Evolutionary conservation across 2,329 filamentous ascomycete species (phyloP), one percentile per base, ranked within the genome.

Genomic region (Colletotrichum sp.): DNA sequence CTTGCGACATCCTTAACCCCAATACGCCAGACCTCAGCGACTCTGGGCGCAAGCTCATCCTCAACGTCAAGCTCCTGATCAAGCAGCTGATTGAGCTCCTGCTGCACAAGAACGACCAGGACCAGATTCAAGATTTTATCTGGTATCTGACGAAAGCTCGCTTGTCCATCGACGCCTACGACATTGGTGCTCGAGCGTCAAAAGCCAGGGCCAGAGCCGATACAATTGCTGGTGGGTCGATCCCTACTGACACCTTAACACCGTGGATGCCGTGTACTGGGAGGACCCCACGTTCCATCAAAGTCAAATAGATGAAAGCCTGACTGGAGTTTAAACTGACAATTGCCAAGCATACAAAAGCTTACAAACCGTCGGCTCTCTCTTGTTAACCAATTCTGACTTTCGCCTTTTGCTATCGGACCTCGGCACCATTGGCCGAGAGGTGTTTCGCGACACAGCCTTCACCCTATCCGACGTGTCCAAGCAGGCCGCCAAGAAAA

Each of bases 51-150:
- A 90, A 93, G 64, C 88, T 99, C 28, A 88, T 95, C 68, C 93
- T 93, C 76, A 93, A 94, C 81, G 88, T 89, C 65, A 95, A 94
- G 82, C 89, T 93, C 79, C 96, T 92, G 91, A 87, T 98, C 9
- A 90, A 92, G 73, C 90, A 96, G 74, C 92, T 98, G 83, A 96
- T 98, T 80, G 92, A 95, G n/a, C 85, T 98, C 8, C 83, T 98
- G 62, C 89, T 92, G 71, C 89, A 96, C 84, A 99, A 98, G 87
- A 98, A 98, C 83, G 87, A 89, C 77, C 85, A 91, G 18, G 95
- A 99, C 84, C 94, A 98, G 83, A 91, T 99, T 21, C 96, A 99
- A 83, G 95, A 98, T 80, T 95, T 98, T 78, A 88, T 98, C 52
- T 98, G 96, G 96, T 96, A 93, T 80, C 84, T 98, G 63, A 88